Evolutionary conservation across 352 stramenopile species (phyloP).

Genomic region (Plasmopara viticola): DNA sequence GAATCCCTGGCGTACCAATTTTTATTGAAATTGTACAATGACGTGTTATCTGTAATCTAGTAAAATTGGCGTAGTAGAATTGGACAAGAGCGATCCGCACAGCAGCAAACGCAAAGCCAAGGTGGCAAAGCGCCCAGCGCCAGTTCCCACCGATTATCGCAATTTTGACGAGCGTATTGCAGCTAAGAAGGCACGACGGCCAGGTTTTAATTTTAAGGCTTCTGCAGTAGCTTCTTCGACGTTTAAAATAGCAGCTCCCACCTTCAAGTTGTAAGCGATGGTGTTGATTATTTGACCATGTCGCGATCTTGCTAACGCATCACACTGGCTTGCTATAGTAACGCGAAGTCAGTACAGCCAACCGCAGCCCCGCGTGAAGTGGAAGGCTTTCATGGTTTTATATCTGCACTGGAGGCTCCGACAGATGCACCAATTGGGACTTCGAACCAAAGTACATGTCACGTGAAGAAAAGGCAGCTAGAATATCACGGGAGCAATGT

Average conservation of each 20-base stretch:
- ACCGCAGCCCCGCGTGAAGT: constrained; percentile 28
- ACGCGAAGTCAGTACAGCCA: constrained; percentile 20
- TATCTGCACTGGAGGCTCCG: constrained; percentile 49
- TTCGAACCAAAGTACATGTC: constrained; percentile 17
- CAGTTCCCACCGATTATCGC: constrained; percentile 54
- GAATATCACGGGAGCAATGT: constrained; percentile 45
- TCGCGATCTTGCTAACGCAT: constrained; percentile 1
- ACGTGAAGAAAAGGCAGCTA: constrained; percentile 24
- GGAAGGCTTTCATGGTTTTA: constrained; percentile 64
- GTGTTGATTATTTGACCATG: not conserved
- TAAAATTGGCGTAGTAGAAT: constrained; percentile 30
- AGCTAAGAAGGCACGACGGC: constrained; percentile 28
- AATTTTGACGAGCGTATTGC: constrained; percentile 78
- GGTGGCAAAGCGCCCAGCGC: constrained; percentile 23
- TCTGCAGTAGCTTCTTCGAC: constrained; percentile 39
- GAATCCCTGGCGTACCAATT: not conserved
- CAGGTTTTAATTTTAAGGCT: constrained; percentile 16
- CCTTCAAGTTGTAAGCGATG: constrained; percentile 61
- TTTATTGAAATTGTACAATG: not conserved
- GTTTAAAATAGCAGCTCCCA: constrained; percentile 57
- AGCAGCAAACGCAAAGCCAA: constrained; percentile 24
- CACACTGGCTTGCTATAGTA: constrained; percentile 9
- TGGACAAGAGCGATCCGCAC: constrained; percentile 33
- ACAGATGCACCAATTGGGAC: constrained; percentile 28
- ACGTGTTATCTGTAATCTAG: not conserved